A percentile compares a stretch with the other conserved stretches of the same genome.
phyloP scores from a whole-genome alignment of 805 yeast genomes.

The Wickerhamomyces pijperi region DNA sequence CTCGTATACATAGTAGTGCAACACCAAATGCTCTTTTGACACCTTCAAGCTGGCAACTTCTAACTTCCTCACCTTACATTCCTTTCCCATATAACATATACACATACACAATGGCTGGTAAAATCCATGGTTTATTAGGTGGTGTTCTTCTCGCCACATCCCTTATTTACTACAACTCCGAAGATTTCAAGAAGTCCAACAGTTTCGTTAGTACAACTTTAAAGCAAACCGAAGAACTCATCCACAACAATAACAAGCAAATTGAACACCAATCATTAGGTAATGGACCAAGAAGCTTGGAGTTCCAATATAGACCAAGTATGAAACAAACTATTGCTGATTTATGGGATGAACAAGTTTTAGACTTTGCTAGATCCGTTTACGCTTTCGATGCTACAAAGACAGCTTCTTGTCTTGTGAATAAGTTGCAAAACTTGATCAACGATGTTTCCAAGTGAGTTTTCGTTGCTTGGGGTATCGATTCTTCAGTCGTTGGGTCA shows the following conservation, averaged over 20 bases:
- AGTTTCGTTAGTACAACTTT: constrained; percentile 35
- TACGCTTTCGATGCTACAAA: constrained; percentile 42
- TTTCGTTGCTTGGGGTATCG: no score
- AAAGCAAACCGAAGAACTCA: constrained; percentile 33
- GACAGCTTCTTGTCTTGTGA: constrained; percentile 7
- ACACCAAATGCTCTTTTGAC: no score
- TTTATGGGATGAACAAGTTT: constrained; percentile 69
- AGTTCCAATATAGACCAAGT: constrained; percentile 34
- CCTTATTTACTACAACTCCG: constrained; percentile 48
- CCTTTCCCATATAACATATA: no score
- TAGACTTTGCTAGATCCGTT: constrained; percentile 51
- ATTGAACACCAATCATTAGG: constrained; percentile 6
- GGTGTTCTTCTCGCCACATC: constrained; percentile 57
- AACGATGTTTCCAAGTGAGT: constrained; percentile 1
- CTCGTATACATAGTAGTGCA: constrained; percentile 21
- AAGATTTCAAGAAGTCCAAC: constrained; percentile 39
- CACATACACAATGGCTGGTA: constrained; percentile 32
- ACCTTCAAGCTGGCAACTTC: no score
- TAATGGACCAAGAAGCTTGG: constrained; percentile 28
- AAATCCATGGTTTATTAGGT: constrained; percentile 44
- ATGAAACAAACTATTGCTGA: constrained; percentile 56
- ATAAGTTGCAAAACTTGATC: background rate
- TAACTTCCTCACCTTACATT: no score
- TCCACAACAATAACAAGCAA: constrained; percentile 27
- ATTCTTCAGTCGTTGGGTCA: no score